Evolutionary conservation across 345 rosid species (phyloP).

Genomic region (Turritis glabra): DNA sequence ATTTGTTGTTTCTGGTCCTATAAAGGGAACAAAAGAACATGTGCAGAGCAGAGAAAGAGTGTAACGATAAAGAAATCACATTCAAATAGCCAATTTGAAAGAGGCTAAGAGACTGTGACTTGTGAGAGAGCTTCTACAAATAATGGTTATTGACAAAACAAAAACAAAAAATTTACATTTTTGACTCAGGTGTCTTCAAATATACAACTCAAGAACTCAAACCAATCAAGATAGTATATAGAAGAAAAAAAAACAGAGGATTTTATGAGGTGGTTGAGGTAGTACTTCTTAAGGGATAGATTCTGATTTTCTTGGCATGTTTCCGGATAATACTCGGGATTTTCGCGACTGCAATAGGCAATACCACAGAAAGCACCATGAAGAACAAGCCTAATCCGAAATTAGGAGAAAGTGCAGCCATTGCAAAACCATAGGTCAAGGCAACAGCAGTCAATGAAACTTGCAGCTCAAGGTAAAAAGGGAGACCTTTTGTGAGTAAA

Average conservation of each 20-base stretch:
- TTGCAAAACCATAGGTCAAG: constrained; percentile 40
- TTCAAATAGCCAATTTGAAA: constrained; percentile 19
- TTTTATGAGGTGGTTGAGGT: constrained; percentile 16
- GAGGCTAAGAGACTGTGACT: constrained; percentile 21
- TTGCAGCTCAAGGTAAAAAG: constrained; percentile 38
- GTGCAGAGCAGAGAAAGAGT: constrained; percentile 41
- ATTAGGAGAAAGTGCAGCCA: constrained; percentile 34
- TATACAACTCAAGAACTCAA: constrained; percentile 6
- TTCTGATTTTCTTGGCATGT: constrained; percentile 19
- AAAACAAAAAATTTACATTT: not conserved
- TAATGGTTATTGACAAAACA: not conserved
- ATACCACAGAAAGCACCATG: constrained; percentile 5
- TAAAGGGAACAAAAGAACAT: constrained; percentile 39
- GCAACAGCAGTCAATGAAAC: constrained; percentile 32
- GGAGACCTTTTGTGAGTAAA: constrained; percentile 24
- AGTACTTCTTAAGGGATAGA: constrained; percentile 7
- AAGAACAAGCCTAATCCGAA: constrained; percentile 27
- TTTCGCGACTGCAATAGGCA: constrained; percentile 20
- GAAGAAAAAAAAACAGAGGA: not conserved
- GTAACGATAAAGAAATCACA: constrained; percentile 22
- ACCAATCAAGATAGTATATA: not conserved
- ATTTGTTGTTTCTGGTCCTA: constrained; percentile 23
- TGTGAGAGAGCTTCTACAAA: constrained; percentile 12
- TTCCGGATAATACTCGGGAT: constrained; percentile 16
- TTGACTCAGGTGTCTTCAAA: not conserved